Percentiles rank a stretch among this genome's conserved stretches.
Conservation (phyloP, 2,329 filamentous ascomycete species). For the Fusarium paranaense region DNA sequence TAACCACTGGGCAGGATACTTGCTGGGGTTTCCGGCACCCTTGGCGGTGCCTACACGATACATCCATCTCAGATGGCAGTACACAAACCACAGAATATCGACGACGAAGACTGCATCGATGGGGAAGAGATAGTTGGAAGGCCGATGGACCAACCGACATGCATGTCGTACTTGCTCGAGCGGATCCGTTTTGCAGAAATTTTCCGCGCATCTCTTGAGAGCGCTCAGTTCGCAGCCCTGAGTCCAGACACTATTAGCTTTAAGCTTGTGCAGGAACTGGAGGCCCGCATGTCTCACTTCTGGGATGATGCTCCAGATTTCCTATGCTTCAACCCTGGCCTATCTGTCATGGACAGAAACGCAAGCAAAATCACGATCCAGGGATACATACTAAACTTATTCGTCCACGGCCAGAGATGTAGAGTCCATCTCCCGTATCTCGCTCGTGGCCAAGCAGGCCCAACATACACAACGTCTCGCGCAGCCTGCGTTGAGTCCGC, state of each 20-base stretch:
- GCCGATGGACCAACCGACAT: constrained; percentile 41
- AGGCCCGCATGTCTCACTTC: constrained; percentile 39
- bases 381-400: constrained; percentile 44
- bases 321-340: constrained; percentile 33
- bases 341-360: constrained; percentile 6
- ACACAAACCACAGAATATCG: constrained; percentile 49
- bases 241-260: constrained; percentile 46
- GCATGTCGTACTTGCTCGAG: constrained; percentile 49
- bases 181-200: constrained; percentile 51
- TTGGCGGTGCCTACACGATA: constrained; percentile 48
- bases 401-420: constrained; percentile 46
- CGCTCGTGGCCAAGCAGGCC: constrained; percentile 35
- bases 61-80: constrained; percentile 52
- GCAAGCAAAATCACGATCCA: constrained; percentile 34
- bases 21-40: constrained; percentile 47
- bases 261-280: constrained; percentile 45
- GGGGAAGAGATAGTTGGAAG: constrained; percentile 41
- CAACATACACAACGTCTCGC: constrained; percentile 42
- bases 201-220: constrained; percentile 49
- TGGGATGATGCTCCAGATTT: constrained; percentile 41
- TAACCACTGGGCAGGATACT: constrained; percentile 45
- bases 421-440: constrained; percentile 48
- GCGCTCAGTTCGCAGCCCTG: constrained; percentile 33
- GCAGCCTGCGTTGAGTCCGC: constrained; percentile 41
- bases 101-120: constrained; percentile 49